Conservation (phyloP, 148 eudicot species). For the Salicornia ramosissima region DNA sequence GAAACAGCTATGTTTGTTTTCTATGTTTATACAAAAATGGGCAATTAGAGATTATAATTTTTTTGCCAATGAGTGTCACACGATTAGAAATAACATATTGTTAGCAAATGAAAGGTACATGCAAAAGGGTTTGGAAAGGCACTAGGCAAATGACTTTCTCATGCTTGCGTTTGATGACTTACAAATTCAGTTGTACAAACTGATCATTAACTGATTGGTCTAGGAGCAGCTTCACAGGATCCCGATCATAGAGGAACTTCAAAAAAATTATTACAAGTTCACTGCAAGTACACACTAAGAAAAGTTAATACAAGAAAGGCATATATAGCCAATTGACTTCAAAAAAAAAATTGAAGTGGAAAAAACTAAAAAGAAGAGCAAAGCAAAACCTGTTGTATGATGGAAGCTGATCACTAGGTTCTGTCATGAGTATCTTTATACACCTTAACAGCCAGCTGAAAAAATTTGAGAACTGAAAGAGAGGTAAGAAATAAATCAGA, state of each 20-base stretch:
- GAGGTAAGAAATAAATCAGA: slow-evolving; percentile 23
- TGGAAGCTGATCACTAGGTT: slow-evolving; percentile 78
- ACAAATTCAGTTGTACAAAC: slow-evolving; percentile 61
- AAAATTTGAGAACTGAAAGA: slow-evolving; percentile 79
- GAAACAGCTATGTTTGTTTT: too few species aligned
- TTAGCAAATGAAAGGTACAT: not conserved
- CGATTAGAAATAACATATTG: not conserved
- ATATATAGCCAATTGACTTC: not conserved
- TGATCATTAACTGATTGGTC: slow-evolving; percentile 52
- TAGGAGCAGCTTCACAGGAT: slow-evolving; percentile 73
- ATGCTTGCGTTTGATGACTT: slow-evolving; percentile 33
- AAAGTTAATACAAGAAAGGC: slow-evolving; percentile 13
- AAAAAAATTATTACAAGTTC: slow-evolving; percentile 87
- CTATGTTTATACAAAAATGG: not conserved
- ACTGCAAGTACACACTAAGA: slow-evolving; percentile 42
- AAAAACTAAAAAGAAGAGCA: not conserved
- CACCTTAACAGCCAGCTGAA: slow-evolving; percentile 87
- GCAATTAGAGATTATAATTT: not conserved
- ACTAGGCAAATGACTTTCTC: not conserved
- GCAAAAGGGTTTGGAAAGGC: not conserved
- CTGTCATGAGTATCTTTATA: slow-evolving; percentile 84
- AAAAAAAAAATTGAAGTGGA: slow-evolving; percentile 4
- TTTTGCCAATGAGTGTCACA: not conserved
- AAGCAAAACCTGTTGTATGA: slow-evolving; percentile 63
- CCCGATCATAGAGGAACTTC: slow-evolving; percentile 86